Base-by-base conservation (phyloP, 768 basidiomycete genomes). In the Boletus pseudopeckii region DNA sequence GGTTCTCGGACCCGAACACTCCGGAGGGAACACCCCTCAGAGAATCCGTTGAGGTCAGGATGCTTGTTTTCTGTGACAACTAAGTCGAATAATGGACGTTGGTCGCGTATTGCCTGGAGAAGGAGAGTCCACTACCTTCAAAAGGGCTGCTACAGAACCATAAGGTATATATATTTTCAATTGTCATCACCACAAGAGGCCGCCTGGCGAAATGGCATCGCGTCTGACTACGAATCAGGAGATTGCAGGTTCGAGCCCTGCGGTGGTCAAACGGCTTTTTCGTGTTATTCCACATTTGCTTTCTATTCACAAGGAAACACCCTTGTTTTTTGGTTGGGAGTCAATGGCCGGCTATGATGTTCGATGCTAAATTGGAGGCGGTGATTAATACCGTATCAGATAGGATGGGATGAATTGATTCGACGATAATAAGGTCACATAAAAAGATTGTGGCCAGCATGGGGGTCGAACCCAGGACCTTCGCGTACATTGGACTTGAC, bases 221-320 rank as follows among this genome's bases (percentile, higher is more conserved):
- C 86, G 86, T 88, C 85, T 89, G 86, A 88, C 87, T 88, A 86
- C 86, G 85, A 86, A 88, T 88, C 88, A 88, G 86, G 86, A 89
- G 87, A 87, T 88, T 88, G 86, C 85, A 89, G 85, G 88, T 89
- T 90, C 86, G 86, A 89, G 78, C 82, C 86, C 85, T 90, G 85
- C 83, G 82, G 84, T 85, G 86, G 85, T 88, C 86, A 86, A 26
- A 14, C 9, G 4, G 13, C 1, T 11, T 18, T 49, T 45, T 46
- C 24, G 14, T 20, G 3, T 18, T 17, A 4, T 18, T 20, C 17
- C 32, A 13, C 5, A 15, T n/a, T 45, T 10, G 14, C 7, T 24
- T 41, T 41, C 15, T 36, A 17, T 7, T 36, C 7, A 36, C 38
- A 5, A 11, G 14, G 33, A 5, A 33, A 13, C 33, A 33, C 33